Conservation (phyloP, 2,329 filamentous ascomycete genomes). For the Fusarium subtropicale region DNA sequence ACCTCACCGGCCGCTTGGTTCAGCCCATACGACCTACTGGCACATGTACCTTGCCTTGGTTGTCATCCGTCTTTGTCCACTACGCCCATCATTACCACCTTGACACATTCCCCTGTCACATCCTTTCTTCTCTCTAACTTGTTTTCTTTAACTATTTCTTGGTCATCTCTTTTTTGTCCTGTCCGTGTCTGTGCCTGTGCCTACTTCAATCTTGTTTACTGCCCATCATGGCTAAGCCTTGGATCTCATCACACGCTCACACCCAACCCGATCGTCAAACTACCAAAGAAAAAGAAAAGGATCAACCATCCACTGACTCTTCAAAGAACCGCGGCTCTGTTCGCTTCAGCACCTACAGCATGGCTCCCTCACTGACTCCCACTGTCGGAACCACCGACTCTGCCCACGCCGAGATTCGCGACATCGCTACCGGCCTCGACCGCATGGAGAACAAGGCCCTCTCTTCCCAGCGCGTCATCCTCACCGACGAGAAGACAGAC, state of each 20-base stretch:
- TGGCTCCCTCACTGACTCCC: conserved; percentile 69
- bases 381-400: conserved; percentile 66
- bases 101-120: conserved; percentile 33
- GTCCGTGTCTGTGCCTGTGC: not conserved
- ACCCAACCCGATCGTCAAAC: conserved; percentile 31
- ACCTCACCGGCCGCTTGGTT: conserved; percentile 33
- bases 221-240: conserved; percentile 41
- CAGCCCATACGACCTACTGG: conserved; percentile 23
- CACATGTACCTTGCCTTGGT: conserved; percentile 10
- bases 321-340: conserved; percentile 64
- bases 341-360: conserved; percentile 71
- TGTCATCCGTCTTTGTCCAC: conserved; percentile 29
- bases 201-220: conserved; percentile 17
- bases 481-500: conserved; percentile 82
- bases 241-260: conserved; percentile 30
- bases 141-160: not conserved
- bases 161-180: conserved; percentile 3
- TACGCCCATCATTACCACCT: conserved; percentile 28
- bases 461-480: conserved; percentile 76
- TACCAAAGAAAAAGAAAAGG: conserved; percentile 30
- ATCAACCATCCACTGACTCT: conserved; percentile 36
- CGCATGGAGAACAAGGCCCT: conserved; percentile 92
- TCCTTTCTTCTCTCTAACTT: not conserved
- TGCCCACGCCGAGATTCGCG: conserved; percentile 67
- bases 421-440: conserved; percentile 83